Percentiles rank a stretch among this genome's conserved stretches.
Conservation (phyloP, 2,329 filamentous ascomycete genomes). For the Fusarium sp. region DNA sequence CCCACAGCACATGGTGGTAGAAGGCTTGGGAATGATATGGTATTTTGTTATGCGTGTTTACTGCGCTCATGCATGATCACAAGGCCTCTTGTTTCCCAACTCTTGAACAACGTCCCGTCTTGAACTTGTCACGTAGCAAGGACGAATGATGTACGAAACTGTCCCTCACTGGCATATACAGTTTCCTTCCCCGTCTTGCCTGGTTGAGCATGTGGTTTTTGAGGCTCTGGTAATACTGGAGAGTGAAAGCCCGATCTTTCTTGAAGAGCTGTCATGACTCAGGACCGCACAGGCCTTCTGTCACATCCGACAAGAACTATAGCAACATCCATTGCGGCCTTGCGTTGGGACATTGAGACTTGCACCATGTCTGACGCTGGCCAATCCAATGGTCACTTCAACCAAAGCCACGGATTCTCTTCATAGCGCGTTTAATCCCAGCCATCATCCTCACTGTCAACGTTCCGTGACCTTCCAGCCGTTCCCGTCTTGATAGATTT, state of each 20-base stretch:
- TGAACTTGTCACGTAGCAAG: neutral
- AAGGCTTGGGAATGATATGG: neutral
- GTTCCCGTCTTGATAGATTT: constrained; percentile 63
- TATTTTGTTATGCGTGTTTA: neutral
- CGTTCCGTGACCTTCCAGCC: constrained; percentile 53
- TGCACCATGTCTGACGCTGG: neutral
- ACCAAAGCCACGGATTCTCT: neutral
- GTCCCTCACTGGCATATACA: neutral
- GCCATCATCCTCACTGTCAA: constrained; percentile 67
- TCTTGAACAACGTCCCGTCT: neutral
- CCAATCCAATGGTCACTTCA: neutral
- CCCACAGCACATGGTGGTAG: too few relatives aligned
- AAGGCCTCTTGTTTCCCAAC: neutral
- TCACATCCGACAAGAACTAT: neutral
- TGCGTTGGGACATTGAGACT: neutral
- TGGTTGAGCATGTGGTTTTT: neutral
- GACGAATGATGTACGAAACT: neutral
- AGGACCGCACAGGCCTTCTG: neutral
- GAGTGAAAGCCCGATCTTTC: neutral
- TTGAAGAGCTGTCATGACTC: neutral
- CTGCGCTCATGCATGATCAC: neutral
- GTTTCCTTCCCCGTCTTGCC: neutral
- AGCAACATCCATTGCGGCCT: neutral
- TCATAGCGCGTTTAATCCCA: constrained; percentile 62
- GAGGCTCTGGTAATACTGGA: neutral